Base-by-base conservation (phyloP, 2,329 filamentous ascomycete species). In the Hypoxylon sp. region DNA sequence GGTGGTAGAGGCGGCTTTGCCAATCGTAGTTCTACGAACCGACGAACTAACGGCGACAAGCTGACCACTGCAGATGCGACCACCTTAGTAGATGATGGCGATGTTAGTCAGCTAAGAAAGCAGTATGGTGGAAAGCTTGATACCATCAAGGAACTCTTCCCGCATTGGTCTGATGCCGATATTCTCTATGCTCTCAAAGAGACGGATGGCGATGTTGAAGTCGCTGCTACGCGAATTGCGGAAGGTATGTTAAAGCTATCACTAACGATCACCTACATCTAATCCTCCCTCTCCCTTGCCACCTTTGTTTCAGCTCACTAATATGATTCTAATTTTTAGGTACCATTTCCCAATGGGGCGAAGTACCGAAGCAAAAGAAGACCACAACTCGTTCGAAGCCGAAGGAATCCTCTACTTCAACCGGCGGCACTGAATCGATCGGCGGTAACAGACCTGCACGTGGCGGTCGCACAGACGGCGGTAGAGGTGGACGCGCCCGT, bases 141-240 rank as follows among this genome's bases (percentile, higher is more conserved):
- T 68, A 89, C 90, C 75, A 89, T 99, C 78, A 94, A 93, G 83
- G 94, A 97, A 80, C 90, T 98, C 83, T 97, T 97, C 83, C 89
- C 93, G 65, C 91, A 94, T 80, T 98, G 95, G 96, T 95, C 94
- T 74, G 93, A 97, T 76, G 93, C 94, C 79, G 95, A 98, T 79
- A 88, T 98, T 70, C 89, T 98, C 70, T 96, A 96, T 79, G 94
- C 94, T 68, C 86, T 99, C 65, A 89, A 97, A 80, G 96, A 99
- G 84, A 91, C 90, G 61, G 87, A 92, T 74, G 92, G 92, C 74
- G 91, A 96, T 80, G 84, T 93, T 75, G 87, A 91, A 73, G 81
- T 87, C 74, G 88, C 91, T 71, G 91, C 92, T 77, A 89, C 91
- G 75, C 89, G 90, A 80, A 95, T 96, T 79, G 88, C 90, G 74